Conservation (phyloP, 2,329 filamentous ascomycete genomes). For the Beauveria caledonica region DNA sequence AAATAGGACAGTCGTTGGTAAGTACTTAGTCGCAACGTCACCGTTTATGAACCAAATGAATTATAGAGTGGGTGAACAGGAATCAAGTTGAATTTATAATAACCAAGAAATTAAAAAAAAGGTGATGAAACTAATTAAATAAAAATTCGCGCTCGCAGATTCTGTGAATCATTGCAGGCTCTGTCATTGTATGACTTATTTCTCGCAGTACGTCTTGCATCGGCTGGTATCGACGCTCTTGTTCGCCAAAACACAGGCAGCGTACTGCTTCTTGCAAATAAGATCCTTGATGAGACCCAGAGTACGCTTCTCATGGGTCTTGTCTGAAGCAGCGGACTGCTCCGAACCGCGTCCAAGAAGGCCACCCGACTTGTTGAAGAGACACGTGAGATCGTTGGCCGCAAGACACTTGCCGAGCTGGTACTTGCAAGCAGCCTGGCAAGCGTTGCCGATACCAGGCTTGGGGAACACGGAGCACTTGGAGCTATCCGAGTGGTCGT, state of each 20-base stretch:
- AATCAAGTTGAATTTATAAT: not conserved
- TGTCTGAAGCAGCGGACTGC: not conserved
- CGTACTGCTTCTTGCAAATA: constrained; percentile 10
- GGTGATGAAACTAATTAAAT: not conserved
- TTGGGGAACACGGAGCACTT: constrained; percentile 7
- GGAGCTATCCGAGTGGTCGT: not conserved
- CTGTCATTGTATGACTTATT: not conserved
- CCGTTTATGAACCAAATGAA: not conserved
- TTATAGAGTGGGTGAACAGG: not conserved
- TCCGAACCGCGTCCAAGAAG: not conserved
- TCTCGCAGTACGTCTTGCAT: not conserved
- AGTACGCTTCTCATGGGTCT: constrained; percentile 5
- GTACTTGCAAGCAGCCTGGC: constrained; percentile 9
- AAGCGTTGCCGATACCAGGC: constrained; percentile 2
- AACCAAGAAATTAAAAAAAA: not conserved
- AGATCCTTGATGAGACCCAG: constrained; percentile 3
- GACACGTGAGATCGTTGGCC: not conserved
- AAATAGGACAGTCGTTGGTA: too few relatives aligned
- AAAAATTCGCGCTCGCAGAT: not conserved
- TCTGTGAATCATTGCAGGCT: not conserved
- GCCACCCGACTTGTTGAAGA: constrained; percentile 1
- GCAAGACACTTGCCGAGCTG: constrained; percentile 5
- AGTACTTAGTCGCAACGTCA: not conserved
- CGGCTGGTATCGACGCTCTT: not conserved
- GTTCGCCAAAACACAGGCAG: constrained; percentile 7